phyloP scores from a whole-genome alignment of 176 grass and related monocot species.

The Avena atlantica region DNA sequence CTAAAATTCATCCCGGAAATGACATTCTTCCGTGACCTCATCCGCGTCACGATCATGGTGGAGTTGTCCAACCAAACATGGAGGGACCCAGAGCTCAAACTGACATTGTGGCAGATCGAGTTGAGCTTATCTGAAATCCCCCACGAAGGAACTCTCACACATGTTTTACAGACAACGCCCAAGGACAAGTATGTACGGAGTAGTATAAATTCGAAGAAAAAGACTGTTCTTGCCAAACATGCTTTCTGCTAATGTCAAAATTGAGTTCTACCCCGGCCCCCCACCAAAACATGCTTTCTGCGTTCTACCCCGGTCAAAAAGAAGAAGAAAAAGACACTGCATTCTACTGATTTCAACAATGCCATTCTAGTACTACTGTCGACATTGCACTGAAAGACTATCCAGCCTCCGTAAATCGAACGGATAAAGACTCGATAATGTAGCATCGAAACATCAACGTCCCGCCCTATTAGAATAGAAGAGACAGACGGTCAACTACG shows the following conservation, averaged over 20 bases:
- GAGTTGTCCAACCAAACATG: conserved; percentile 13
- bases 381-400: neutral
- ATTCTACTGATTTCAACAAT: too few species aligned
- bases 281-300: too few species aligned
- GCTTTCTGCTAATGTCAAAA: neutral
- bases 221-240: neutral
- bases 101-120: neutral
- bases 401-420: neutral
- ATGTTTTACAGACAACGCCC: neutral
- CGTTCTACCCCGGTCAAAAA: too few species aligned
- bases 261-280: too few species aligned
- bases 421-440: neutral
- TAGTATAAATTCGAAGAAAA: neutral
- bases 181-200: neutral
- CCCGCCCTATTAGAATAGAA: neutral
- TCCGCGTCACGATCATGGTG: neutral
- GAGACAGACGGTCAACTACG: neutral
- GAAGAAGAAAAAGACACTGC: too few species aligned
- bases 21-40: neutral
- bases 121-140: neutral
- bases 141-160: neutral
- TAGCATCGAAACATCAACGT: neutral
- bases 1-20: neutral
- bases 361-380: neutral
- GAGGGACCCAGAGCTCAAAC: neutral